Evolutionary conservation across 2,329 filamentous ascomycete species (phyloP), one percentile per base, ranked within the genome.

Genomic region (Calonectria montana): DNA sequence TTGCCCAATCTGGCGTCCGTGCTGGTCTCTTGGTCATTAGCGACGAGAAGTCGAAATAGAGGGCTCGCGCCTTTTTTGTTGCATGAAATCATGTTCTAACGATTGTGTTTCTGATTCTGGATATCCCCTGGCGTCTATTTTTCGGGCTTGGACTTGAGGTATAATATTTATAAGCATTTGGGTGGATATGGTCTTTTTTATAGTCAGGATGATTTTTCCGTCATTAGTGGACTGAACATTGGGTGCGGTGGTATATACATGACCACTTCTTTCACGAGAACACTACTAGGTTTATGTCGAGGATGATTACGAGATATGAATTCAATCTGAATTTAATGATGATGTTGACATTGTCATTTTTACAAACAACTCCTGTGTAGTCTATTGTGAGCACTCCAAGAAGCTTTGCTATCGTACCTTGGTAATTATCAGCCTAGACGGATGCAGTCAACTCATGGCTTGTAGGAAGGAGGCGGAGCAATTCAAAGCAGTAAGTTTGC

Each of bases 21-120:
- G 80, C 81, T 16, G 80, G 80, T 7, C 16, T 83, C 23, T 66
- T 83, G 73, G 74, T 83, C 0, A 78, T 79, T 45, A 76, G 75
- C 27, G 73, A 75, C 10, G 77, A 62, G 18, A n/a, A 69, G 53
- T 55, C 71, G 7, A 62, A 73, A 21, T 73, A 23, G 69, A 27
- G 12, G 31, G 9, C 9, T 31, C 29, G 31, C 10, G 6, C 3
- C 3, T 3, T 12, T 35, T 10, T 2, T n/a, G 35, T 23, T 31
- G 23, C 29, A 35, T 21, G 55, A 59, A 10, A 27, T 41, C 23
- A 45, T 62, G 27, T 61, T n/a, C 62, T 29, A 15, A 53, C 18
- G 37, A 35, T 35, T 10, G 31, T 35, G 31, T 35, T 35, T 35
- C 23, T 29, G 53, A 4, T 50, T 53, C 25, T 48, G 50, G 48